Evolutionary conservation across 1,284 basidiomycete genomes (phyloP).

Genomic region (Sporisorium sorghi): DNA sequence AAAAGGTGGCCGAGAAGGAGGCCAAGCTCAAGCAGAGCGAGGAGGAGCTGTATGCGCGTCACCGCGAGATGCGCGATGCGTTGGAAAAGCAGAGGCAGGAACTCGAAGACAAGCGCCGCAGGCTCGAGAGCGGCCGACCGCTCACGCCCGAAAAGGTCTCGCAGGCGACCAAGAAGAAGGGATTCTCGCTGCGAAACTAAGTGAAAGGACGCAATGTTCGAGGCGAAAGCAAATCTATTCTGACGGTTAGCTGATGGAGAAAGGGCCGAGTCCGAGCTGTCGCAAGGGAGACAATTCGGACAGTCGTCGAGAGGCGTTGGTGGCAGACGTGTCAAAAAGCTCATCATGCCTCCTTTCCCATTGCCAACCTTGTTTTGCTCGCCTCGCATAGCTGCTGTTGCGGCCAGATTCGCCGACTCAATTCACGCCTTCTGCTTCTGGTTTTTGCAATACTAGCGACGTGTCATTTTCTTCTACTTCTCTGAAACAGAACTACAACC

Average conservation of each 20-base stretch:
- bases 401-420: background rate
- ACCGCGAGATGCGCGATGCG: constrained; percentile 68
- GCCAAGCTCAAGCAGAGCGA: constrained; percentile 69
- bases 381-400: background rate
- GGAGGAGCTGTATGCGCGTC: constrained; percentile 68
- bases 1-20: constrained; percentile 69
- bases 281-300: background rate
- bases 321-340: constrained; percentile 10
- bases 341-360: constrained; percentile 2
- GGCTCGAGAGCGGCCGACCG: constrained; percentile 80
- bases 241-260: background rate
- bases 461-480: too few relatives aligned
- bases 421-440: background rate
- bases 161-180: constrained; percentile 62
- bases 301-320: too few relatives aligned
- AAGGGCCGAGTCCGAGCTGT: background rate
- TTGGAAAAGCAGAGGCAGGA: constrained; percentile 95
- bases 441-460: constrained; percentile 32
- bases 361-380: background rate
- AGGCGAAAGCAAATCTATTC: background rate
- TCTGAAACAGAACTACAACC: constrained; percentile 15
- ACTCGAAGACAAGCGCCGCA: constrained; percentile 95
- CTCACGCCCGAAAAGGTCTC: constrained; percentile 86
- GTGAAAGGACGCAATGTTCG: background rate
- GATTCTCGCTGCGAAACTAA: constrained; percentile 62